Conservation (phyloP, 2,329 filamentous ascomycete genomes). For the Waltergamsia citrina region DNA sequence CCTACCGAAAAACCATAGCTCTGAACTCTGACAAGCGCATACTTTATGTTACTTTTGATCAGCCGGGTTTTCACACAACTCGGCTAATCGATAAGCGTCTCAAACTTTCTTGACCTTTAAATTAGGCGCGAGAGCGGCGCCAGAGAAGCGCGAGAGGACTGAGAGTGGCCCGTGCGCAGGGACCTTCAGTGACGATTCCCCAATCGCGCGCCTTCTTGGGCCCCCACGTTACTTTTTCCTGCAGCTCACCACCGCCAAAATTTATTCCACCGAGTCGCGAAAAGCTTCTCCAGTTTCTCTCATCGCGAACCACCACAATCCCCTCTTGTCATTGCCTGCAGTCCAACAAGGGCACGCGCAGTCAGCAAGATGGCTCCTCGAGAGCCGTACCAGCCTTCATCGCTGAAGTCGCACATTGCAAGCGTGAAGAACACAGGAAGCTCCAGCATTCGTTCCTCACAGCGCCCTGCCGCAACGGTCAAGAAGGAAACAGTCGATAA, state of each 20-base stretch:
- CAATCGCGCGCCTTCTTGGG: neutral
- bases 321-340: too few species aligned
- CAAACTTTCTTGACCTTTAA: too few species aligned
- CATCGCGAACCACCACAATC: too few species aligned
- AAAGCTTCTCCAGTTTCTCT: neutral
- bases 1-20: neutral
- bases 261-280: neutral
- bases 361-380: slow-evolving; percentile 31
- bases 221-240: slow-evolving; percentile 1
- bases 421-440: slow-evolving; percentile 24
- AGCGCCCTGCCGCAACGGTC: slow-evolving; percentile 13
- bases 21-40: neutral
- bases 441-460: slow-evolving; percentile 17
- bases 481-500: slow-evolving; percentile 17
- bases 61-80: too few species aligned
- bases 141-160: too few species aligned
- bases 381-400: slow-evolving; percentile 23
- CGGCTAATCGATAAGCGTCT: too few species aligned
- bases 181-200: neutral
- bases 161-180: slow-evolving; percentile 1
- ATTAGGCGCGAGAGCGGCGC: too few species aligned
- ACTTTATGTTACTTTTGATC: neutral
- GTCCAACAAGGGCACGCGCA: too few species aligned
- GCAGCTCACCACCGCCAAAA: too few species aligned
- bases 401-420: slow-evolving; percentile 25